Conservation (phyloP, 2,329 filamentous ascomycete species). For the Sporothrix inflata region DNA sequence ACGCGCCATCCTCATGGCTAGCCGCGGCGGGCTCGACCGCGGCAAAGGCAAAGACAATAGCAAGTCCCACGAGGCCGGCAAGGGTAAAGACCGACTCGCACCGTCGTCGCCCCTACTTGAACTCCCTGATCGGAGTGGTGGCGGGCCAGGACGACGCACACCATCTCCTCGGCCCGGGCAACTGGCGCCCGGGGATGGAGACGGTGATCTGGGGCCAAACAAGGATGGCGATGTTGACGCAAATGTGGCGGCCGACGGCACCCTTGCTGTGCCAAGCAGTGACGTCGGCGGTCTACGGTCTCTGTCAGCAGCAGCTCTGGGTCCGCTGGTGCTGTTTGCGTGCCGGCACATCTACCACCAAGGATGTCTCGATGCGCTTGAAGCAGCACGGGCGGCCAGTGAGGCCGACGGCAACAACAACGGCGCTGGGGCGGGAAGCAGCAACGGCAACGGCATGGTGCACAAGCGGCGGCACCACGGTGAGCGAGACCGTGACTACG, state of each 20-base stretch:
- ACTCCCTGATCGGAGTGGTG: neutral
- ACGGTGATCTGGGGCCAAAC: conserved; percentile 32
- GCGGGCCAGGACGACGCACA: conserved; percentile 11
- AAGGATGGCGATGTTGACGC: neutral
- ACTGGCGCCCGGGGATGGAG: neutral
- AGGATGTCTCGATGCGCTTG: conserved; percentile 68
- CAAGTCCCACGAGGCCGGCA: conserved; percentile 25
- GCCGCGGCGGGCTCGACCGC: conserved; percentile 40
- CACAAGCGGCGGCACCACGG: conserved; percentile 19
- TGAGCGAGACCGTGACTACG: conserved; percentile 52
- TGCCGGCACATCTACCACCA: conserved; percentile 74
- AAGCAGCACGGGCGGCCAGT: conserved; percentile 50
- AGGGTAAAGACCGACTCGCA: conserved; percentile 46
- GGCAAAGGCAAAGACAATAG: conserved; percentile 45
- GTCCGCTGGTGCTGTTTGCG: conserved; percentile 67
- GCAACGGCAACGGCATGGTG: conserved; percentile 1
- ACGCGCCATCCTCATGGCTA: conserved; percentile 27
- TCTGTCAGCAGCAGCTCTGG: conserved; percentile 51
- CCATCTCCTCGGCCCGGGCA: conserved; percentile 22
- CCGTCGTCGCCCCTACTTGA: conserved; percentile 8
- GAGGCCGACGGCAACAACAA: neutral
- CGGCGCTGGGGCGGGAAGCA: neutral
- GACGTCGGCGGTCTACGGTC: conserved; percentile 27
- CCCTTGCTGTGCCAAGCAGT: conserved; percentile 35
- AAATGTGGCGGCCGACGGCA: neutral